Evolutionary conservation across 257 asterid genomes (phyloP).

Genomic region (Cruciata laevipes): DNA sequence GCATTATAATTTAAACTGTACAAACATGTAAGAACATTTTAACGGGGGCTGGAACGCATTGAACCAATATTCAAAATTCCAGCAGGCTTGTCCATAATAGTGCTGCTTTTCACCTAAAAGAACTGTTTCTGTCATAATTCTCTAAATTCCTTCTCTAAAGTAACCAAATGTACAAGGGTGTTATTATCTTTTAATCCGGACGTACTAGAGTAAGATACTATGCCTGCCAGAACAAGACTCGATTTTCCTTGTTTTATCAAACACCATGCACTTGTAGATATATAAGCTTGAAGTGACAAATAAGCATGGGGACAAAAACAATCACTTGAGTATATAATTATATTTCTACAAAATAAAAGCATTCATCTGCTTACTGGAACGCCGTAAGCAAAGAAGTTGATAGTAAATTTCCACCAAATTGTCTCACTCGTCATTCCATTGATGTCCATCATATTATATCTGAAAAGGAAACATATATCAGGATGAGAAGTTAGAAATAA

Average conservation of each 20-base stretch:
- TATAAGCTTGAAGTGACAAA: background rate
- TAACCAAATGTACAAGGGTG: background rate
- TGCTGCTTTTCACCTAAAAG: background rate
- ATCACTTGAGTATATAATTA: background rate
- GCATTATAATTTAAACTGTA: background rate
- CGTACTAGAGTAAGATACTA: background rate
- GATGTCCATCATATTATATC: constrained; percentile 90
- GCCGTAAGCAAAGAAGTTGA: constrained; percentile 98
- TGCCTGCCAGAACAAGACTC: background rate
- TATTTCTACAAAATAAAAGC: background rate
- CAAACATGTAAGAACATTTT: background rate
- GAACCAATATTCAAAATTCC: background rate
- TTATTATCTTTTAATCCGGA: background rate
- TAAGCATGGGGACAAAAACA: background rate
- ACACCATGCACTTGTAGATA: background rate
- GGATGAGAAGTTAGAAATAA: constrained; percentile 1
- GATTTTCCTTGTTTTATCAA: background rate
- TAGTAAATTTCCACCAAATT: constrained; percentile 73
- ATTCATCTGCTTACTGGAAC: constrained; percentile 60
- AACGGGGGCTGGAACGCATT: background rate
- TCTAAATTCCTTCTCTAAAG: background rate
- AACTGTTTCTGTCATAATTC: too few relatives aligned
- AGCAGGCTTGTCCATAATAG: background rate
- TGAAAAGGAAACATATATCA: constrained; percentile 20
- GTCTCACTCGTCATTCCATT: constrained; percentile 68